Conservation (phyloP, 179 eudicot genomes). For the Silene noctiflora region DNA sequence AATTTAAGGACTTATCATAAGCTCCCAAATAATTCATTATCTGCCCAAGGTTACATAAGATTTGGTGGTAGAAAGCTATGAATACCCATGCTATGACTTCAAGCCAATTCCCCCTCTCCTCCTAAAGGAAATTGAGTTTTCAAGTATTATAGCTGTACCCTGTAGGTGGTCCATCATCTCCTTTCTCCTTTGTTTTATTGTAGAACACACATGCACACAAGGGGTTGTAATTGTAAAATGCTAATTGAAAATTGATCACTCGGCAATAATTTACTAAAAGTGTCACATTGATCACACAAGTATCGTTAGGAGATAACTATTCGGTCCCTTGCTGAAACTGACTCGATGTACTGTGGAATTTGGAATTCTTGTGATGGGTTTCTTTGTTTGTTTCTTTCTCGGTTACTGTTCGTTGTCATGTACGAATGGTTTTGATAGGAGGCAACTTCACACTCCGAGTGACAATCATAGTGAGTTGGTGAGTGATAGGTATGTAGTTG, state of each 20-base stretch:
- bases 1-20: not conserved
- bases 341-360: not conserved
- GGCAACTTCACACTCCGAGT: not conserved
- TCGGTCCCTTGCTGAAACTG: not conserved
- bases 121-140: not conserved
- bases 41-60: not conserved
- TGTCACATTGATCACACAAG: not conserved
- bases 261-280: not conserved
- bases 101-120: not conserved
- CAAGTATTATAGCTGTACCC: not conserved
- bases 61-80: not conserved
- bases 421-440: slow-evolving; percentile 8
- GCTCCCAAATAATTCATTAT: not conserved
- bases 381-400: not conserved
- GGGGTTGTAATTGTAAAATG: slow-evolving; percentile 2
- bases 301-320: not conserved
- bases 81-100: not conserved
- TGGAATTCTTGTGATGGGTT: not conserved
- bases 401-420: not conserved
- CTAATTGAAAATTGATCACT: not conserved
- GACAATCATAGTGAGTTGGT: not conserved
- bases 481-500: not conserved
- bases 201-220: slow-evolving; percentile 5
- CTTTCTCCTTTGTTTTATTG: too few species aligned
- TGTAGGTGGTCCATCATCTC: not conserved